Base-by-base conservation (phyloP, 2,329 filamentous ascomycete genomes). In the Aspergillus fischeri region DNA sequence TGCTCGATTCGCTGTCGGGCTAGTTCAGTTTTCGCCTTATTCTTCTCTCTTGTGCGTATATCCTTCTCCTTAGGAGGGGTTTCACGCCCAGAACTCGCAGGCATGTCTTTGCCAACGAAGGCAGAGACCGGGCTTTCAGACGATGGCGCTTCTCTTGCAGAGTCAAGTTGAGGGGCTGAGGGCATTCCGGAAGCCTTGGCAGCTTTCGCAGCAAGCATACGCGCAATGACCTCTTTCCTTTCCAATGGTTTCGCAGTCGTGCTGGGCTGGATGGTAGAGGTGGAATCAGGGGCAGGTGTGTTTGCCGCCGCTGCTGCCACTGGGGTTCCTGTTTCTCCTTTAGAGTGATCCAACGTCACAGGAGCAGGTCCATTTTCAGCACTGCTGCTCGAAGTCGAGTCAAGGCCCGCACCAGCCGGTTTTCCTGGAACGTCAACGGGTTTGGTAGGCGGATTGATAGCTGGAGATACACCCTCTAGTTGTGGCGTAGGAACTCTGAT, bases 1-100 rank as follows among this genome's bases (percentile, higher is more conserved):
- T 88, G 88, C 58, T 91, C 90, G 68, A 96, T 87, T 63, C 91
- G 91, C 68, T 91, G 84, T 62, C 90, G 86, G 49, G 92, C 80
- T 32, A 92, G 76, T 57, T 90, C 90, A 59, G 90, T 96, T 62
- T 91, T 83, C 20, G 84, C 84, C 67, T 87, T 84, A 32, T 78
- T 77, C 62, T 77, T 83, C 65, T 75, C 73, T 45, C 76, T 77
- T 4, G 70, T 68, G 50, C 67, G 62, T 1, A 59, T 55, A 35
- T 64, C 65, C 41, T 66, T 71, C 38, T 66, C 63, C 51, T 68
- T 69, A 41, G 56, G 29, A 47, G 61, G 55, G 10, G 50, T 20
- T 28, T 65, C 59, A 44, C 48, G n/a, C 4, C 52, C 54, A n/a
- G 57, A 28, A 41, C 56, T 52, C 20, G 53, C 24, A 10, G 57